These are phyloP conservation scores for Neurospora sp. DNA, from an alignment of 2,329 filamentous ascomycete genomes.

Conservation along the genomic window DNA sequence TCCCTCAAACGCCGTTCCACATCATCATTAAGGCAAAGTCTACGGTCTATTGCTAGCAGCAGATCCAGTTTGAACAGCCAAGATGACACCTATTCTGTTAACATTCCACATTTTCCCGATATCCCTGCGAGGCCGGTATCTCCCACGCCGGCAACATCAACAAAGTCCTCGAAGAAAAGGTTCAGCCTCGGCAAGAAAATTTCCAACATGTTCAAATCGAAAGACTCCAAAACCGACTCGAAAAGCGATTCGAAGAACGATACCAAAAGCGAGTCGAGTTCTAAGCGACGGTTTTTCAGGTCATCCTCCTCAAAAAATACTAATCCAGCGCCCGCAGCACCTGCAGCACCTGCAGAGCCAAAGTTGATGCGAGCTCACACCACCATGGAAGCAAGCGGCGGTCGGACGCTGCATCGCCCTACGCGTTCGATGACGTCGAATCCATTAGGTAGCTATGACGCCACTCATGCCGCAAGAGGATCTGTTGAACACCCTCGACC, in stretches of 20 bases:
- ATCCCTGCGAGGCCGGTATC: background rate
- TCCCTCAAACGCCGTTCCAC: conserved; percentile 1
- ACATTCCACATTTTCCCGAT: background rate
- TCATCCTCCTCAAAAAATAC: background rate
- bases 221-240: background rate
- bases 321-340: background rate
- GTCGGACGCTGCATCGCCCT: background rate
- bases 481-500: background rate
- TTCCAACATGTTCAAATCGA: background rate
- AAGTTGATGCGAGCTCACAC: background rate
- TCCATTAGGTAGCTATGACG: background rate
- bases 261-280: background rate
- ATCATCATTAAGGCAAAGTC: background rate
- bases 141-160: background rate
- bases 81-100: background rate
- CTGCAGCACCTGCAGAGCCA: background rate
- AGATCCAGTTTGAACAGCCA: background rate
- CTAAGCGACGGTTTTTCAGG: background rate
- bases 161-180: background rate
- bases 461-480: background rate
- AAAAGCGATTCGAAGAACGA: background rate
- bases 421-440: background rate
- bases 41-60: background rate
- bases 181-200: background rate
- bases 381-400: background rate